Evolutionary conservation across 2,329 filamentous ascomycete genomes (phyloP), one percentile per base, ranked within the genome.

Genomic region (Thermomyces lanuginosus): DNA sequence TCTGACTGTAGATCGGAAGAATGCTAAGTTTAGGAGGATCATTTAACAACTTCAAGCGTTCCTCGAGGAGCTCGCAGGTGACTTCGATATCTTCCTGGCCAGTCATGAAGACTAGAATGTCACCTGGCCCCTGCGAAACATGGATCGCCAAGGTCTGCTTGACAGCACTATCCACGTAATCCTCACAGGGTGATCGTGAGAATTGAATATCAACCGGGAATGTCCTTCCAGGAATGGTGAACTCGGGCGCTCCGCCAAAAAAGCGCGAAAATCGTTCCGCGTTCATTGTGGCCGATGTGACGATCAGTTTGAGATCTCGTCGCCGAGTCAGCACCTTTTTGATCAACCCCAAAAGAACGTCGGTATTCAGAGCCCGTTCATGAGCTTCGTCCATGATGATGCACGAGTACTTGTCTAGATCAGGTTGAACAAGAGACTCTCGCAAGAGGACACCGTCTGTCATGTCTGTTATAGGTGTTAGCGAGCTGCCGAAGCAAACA

Each of bases 311-410:
- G 24, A 98, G 61, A 45, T 98, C 89, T 43, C 83, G 70, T 33
- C 91, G 70, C 27, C 86, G 68, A 36, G 86, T 77, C 24, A 98
- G 59, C 3, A 98, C 86, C 55, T 98, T 98, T 53, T 95, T 98
- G 58, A 98, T 86, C 15, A 98, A 58, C 1, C 89, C 89, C 80
- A 98, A 92, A 8, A 98, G 60, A 10, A 98, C 86, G 51, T 98
- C 89, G 0, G 89, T 98, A 46, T 98, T 95, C 26, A 98, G 58
- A 1, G 89, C 86, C 50, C 89, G 71, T 54, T 98, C 89, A 64
- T 98, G 89, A 4, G 89, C 91, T 59, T 98, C 89, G 48, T 98
- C 89, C 89, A 98, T 98, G 53, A 98, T 98, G 43, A 98, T 83
- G 49, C 84, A 93, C 8, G 86, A 92, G 49, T 98, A 98, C 37